phyloP scores from a whole-genome alignment of 2,329 filamentous ascomycete genomes.

The Ophiostoma novo-ulmi region DNA sequence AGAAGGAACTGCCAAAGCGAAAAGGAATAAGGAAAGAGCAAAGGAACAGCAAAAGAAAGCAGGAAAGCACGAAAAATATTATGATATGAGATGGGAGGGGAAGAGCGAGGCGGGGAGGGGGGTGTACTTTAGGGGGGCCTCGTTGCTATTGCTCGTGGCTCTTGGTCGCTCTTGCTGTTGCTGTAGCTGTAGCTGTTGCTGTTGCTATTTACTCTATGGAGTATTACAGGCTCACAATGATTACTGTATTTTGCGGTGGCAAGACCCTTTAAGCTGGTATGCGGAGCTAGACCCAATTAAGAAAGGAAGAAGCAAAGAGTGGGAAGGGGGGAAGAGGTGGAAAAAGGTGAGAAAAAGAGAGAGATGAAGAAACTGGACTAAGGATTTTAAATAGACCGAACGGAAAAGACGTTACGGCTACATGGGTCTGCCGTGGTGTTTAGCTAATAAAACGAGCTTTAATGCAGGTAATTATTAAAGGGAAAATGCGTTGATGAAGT shows the following conservation, averaged over 20 bases:
- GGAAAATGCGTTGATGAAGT: not conserved
- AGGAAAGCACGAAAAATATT: not conserved
- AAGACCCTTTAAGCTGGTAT: conserved; percentile 14
- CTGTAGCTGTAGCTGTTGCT: not conserved
- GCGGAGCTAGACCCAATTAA: not conserved
- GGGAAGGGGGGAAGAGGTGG: not conserved
- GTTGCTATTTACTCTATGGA: not conserved
- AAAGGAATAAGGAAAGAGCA: not conserved
- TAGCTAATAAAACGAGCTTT: not conserved
- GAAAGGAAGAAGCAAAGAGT: not conserved
- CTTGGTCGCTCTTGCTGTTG: not conserved
- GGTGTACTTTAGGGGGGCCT: not conserved
- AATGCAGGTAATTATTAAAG: conserved; percentile 8
- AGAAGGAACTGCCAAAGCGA: not conserved
- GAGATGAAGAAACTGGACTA: not conserved
- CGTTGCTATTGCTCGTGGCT: not conserved
- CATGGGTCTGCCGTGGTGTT: conserved; percentile 13
- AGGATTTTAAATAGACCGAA: not conserved
- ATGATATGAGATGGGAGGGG: not conserved
- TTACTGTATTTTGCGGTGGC: not conserved
- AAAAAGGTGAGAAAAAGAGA: not conserved
- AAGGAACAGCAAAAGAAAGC: not conserved
- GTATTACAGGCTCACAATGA: not conserved
- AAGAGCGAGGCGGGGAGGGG: conserved; percentile 13
- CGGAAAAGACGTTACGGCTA: conserved; percentile 15